Evolutionary conservation across 2,329 filamentous ascomycete species (phyloP), one percentile per base, ranked within the genome.

Genomic region (Exophiala dermatitidis): DNA sequence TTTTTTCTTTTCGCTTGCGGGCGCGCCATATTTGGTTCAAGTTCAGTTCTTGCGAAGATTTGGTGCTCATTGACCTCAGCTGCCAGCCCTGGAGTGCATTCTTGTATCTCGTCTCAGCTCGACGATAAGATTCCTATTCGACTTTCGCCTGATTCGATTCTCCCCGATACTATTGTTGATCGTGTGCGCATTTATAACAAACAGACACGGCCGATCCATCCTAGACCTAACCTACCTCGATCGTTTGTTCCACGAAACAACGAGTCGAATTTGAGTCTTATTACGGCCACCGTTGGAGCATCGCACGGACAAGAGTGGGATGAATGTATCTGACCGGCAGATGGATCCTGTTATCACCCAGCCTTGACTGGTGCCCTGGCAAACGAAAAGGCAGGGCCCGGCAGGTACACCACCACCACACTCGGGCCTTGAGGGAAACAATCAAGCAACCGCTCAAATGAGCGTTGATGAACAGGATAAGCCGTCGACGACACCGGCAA

Each of bases 401-500:
- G 19, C 48, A 46, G 19, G 46, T 30, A 34, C 38, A 30, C 10
- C 31, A 29, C 29, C 10, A 19, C 44, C 26, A 29, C 12, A 34
- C 6, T 8, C n/a, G 6, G n/a, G 28, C 33, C 26, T 12, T n/a
- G n/a, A 19, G 2, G 19, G 19, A 19, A 19, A 3, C 34, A 8
- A 42, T 30, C 30, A 42, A 28, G 19, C 47, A 9, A 42, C 46
- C 45, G 58, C 58, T 48, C 59, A 60, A 45, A 64, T 63, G 61
- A 64, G 54, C 54, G 48, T 28, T 19, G 47, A 63, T 61, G 62
- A 44, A 32, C 9, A 32, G 6, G 42, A 56, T 2, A 19, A 2
- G 19, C 19, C 19, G 50, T 44, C 42, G 33, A 44, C 54, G 52
- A 48, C 55, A 44, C 52, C 67, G 60, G 67, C 66, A 1, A 19